A percentile compares a stretch with the other conserved stretches of the same genome.
Evolutionary conservation across 305 asterid genomes (phyloP).

Genomic region (Solanum hybrid): DNA sequence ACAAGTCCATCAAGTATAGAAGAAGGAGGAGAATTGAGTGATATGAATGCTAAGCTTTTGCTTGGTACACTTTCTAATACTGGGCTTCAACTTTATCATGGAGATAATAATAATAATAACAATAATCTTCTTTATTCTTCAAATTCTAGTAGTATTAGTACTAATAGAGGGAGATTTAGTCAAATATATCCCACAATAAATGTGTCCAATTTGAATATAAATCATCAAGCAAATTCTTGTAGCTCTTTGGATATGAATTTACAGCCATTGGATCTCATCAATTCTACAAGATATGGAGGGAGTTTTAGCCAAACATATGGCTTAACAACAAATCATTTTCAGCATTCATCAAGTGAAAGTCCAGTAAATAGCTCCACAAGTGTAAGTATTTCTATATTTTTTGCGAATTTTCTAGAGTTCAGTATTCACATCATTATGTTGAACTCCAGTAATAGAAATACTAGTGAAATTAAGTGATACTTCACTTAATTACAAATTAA

Average conservation of each 20-base stretch:
- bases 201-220: constrained; percentile 26
- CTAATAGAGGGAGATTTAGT: constrained; percentile 25
- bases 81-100: constrained; percentile 19
- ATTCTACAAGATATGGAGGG: constrained; percentile 44
- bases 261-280: constrained; percentile 57
- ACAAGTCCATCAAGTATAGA: constrained; percentile 28
- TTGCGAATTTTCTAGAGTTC: neutral
- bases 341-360: constrained; percentile 21
- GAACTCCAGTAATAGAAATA: neutral
- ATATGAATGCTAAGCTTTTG: constrained; percentile 29
- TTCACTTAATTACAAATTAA: neutral
- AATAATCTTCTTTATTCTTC: constrained; percentile 13
- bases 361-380: constrained; percentile 27
- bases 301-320: constrained; percentile 14
- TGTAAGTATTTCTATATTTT: constrained; percentile 25
- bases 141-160: neutral
- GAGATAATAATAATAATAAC: constrained; percentile 2
- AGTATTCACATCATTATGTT: neutral
- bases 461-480: neutral
- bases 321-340: constrained; percentile 30
- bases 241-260: constrained; percentile 40
- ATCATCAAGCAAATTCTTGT: constrained; percentile 20
- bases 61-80: constrained; percentile 32
- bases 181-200: constrained; percentile 57
- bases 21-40: constrained; percentile 14